Base-by-base conservation (phyloP, 176 grass and related monocot species). In the Juncus effusus region DNA sequence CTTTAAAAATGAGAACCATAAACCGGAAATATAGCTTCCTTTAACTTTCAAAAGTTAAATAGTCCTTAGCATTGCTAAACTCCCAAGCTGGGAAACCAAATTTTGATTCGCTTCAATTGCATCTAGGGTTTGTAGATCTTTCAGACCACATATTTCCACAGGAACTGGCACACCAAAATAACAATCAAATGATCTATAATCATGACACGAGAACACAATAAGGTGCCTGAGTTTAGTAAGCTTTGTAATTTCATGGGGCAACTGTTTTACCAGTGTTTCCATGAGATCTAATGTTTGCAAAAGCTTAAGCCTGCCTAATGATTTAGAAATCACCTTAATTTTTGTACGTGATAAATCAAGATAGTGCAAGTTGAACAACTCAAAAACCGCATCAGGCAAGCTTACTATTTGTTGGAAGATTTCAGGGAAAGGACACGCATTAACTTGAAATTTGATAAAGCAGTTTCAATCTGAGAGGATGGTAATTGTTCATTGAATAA, bases 251-350 rank as follows among this genome's bases (percentile, higher is more conserved):
- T 52, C 74, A 50, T 64, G 51, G 2, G 84, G 84, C 4, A 86
- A 54, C 7, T 82, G 63, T 9, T 63, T 10, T n/a, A 86, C 58
- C 11, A 47, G n/a, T 38, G 76, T 65, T 44, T 59, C 13, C 36
- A 56, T 55, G 7, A 79, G 67, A 61, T 82, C 65, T 40, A 82
- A 41, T 2, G 70, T 87, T 61, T 82, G 75, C 14, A 87, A 69
- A 54, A 75, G 78, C 3, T 36, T 12, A 61, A 82, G 75, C 40
- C 72, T 79, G 1, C 59, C 69, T 3, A 87, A 52, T 16, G 50
- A 75, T 50, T 56, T 74, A 4, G 84, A 49, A 65, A 87, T 78
- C 58, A 52, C 55, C n/a, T 62, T 76, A 12, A 87, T 11, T 52
- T 71, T 60, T 10, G 64, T 79, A 15, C 41, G 53, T 55, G 68